These are phyloP conservation scores for Colletotrichum phormii DNA, from an alignment of 2,329 filamentous ascomycete genomes.

Conservation along the genomic window DNA sequence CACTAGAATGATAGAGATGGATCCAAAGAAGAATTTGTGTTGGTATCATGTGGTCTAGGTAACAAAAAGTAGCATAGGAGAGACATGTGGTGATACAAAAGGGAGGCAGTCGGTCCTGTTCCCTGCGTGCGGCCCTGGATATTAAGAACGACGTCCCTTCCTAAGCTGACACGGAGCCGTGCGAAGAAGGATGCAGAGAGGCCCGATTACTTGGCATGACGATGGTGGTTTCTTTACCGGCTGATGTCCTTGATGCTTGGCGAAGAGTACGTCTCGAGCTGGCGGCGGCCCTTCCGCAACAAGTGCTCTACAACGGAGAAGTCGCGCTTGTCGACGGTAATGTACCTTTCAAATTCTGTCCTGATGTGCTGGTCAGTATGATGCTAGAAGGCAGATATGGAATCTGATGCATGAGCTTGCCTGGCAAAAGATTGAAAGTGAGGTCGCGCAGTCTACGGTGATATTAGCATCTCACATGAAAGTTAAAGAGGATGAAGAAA, in stretches of 20 bases:
- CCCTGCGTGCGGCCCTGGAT: background rate
- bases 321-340: slow-evolving; percentile 81
- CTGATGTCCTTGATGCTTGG: slow-evolving; percentile 83
- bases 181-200: background rate
- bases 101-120: background rate
- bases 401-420: slow-evolving; percentile 51
- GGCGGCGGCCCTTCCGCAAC: slow-evolving; percentile 81
- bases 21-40: slow-evolving; percentile 44
- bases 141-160: background rate
- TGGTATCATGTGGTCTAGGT: slow-evolving; percentile 37
- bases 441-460: slow-evolving; percentile 62
- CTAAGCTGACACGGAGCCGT: background rate
- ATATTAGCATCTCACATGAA: slow-evolving; percentile 13
- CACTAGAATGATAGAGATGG: slow-evolving; percentile 32
- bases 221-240: slow-evolving; percentile 42
- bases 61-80: slow-evolving; percentile 28
- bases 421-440: slow-evolving; percentile 75
- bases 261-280: slow-evolving; percentile 85
- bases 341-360: slow-evolving; percentile 80
- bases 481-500: background rate
- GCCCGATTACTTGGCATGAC: background rate
- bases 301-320: slow-evolving; percentile 89
- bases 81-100: slow-evolving; percentile 25
- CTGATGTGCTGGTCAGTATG: slow-evolving; percentile 53
- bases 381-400: background rate